Percentiles rank a stretch among this genome's conserved stretches.
These are phyloP conservation scores for Lepidopterella palustris DNA, from an alignment of 495 filamentous ascomycete species.

Conservation along the genomic window DNA sequence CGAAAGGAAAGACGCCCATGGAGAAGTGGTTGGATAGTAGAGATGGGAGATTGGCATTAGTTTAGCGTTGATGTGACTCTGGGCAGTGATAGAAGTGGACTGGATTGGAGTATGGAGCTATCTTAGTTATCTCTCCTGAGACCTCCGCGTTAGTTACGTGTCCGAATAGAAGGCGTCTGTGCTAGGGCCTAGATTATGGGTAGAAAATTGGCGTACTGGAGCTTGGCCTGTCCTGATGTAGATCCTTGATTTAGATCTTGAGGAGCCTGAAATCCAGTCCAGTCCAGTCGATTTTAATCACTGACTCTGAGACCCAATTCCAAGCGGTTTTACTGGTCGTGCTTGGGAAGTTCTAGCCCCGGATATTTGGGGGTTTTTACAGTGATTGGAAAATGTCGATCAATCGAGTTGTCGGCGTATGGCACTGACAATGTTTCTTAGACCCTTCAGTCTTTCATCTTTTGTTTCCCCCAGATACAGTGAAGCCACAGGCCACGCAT, in stretches of 20 bases:
- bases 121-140: too few species aligned
- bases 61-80: not conserved
- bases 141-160: too few species aligned
- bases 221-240: too few species aligned
- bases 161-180: too few species aligned
- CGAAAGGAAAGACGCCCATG: not conserved
- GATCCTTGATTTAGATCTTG: too few species aligned
- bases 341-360: too few species aligned
- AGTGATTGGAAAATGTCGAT: not conserved
- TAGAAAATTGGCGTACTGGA: not conserved
- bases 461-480: constrained; percentile 56
- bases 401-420: constrained; percentile 28
- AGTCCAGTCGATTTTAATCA: too few species aligned
- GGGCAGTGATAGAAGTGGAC: not conserved
- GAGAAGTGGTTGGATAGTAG: not conserved
- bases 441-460: constrained; percentile 50
- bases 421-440: constrained; percentile 49
- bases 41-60: not conserved
- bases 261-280: too few species aligned
- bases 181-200: too few species aligned
- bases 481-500: constrained; percentile 72
- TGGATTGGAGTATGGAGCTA: not conserved
- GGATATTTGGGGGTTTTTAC: not conserved
- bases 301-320: too few species aligned
- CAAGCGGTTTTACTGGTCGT: too few species aligned